Percentiles rank a stretch among this genome's conserved stretches.
Conservation (phyloP, 768 basidiomycete species). For the Tricholoma furcatifolium region DNA sequence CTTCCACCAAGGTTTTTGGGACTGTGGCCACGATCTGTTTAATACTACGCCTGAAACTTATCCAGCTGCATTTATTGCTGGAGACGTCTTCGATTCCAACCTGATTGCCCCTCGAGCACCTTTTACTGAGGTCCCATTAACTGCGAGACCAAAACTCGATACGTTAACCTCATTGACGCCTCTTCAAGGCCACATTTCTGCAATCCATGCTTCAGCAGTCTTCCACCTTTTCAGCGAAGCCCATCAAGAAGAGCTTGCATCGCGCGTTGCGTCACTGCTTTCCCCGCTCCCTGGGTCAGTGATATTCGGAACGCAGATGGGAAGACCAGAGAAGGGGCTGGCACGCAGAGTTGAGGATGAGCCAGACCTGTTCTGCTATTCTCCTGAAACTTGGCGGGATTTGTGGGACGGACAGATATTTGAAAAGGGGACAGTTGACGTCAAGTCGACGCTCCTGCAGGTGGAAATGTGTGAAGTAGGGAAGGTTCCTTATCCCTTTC, state of each 20-base stretch:
- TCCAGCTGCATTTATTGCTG: constrained; percentile 53
- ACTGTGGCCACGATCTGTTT: constrained; percentile 60
- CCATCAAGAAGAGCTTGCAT: constrained; percentile 38
- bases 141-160: constrained; percentile 18
- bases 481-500: no score
- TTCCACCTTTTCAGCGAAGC: constrained; percentile 49
- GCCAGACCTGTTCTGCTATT: constrained; percentile 30
- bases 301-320: constrained; percentile 40
- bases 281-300: constrained; percentile 39
- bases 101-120: constrained; percentile 34
- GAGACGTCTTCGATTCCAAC: constrained; percentile 48
- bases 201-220: constrained; percentile 45
- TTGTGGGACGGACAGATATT: constrained; percentile 35
- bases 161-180: constrained; percentile 18
- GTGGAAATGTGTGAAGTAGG: no score
- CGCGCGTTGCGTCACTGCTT: constrained; percentile 36
- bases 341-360: neutral
- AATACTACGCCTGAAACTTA: constrained; percentile 47
- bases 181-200: constrained; percentile 44
- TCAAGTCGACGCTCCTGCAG: constrained; percentile 5
- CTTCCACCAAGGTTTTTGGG: constrained; percentile 52
- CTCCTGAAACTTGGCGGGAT: constrained; percentile 29
- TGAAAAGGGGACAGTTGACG: constrained; percentile 25
- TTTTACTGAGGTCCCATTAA: constrained; percentile 15
- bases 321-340: constrained; percentile 27